Evolutionary conservation across 2,329 filamentous ascomycete species (phyloP).

Genomic region (Penicillium sp.): DNA sequence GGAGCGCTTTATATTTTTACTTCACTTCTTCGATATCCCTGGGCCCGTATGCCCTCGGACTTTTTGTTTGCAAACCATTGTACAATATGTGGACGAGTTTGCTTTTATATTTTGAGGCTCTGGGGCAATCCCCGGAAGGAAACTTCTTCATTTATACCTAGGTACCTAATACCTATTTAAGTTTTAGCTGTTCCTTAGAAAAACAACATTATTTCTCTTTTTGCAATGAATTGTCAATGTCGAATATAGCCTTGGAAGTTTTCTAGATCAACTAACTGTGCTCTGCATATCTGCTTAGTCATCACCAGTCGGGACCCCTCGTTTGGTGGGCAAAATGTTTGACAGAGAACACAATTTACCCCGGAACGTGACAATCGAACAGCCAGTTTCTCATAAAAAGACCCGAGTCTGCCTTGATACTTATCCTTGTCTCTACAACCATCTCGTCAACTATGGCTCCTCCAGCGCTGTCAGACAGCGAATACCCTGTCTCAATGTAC

Average conservation of each 20-base stretch:
- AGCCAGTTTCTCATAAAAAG: not conserved
- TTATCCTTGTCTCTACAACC: no score
- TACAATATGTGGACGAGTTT: conserved; percentile 12
- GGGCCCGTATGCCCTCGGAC: not conserved
- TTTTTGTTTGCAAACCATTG: conserved; percentile 7
- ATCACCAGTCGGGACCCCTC: not conserved
- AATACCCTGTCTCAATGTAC: conserved; percentile 40
- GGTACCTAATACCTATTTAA: not conserved
- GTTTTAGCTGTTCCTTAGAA: not conserved
- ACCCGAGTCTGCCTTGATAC: not conserved
- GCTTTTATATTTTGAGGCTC: conserved; percentile 2
- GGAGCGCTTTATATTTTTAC: not conserved
- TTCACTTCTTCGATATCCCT: not conserved
- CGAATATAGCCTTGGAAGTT: not conserved
- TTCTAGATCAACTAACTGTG: no score
- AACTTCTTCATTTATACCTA: not conserved
- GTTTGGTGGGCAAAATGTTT: not conserved
- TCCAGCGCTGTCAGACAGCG: conserved; percentile 18
- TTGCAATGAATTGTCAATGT: not conserved
- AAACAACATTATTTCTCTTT: not conserved
- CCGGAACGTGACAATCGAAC: not conserved
- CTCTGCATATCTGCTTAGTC: not conserved
- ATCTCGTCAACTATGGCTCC: conserved; percentile 16
- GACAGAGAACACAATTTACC: not conserved
- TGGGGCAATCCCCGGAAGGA: not conserved